phyloP scores from a whole-genome alignment of 2,329 filamentous ascomycete species.

The Ampelomyces quisqualis region DNA sequence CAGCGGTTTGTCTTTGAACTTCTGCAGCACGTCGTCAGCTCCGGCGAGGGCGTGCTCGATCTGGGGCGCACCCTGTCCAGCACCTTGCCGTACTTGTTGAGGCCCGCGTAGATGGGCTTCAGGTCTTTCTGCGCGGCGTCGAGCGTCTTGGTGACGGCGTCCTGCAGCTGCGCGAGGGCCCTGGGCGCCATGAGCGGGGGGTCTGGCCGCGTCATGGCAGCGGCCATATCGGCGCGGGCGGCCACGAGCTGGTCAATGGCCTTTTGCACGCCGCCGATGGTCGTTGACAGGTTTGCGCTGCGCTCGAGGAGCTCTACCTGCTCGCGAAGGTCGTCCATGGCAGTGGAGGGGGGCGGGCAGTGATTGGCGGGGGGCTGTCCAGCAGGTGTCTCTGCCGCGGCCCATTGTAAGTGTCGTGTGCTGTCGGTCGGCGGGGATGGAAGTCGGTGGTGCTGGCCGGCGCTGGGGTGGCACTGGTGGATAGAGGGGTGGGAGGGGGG shows the following conservation, averaged over 20 bases:
- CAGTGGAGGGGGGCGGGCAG: conserved; percentile 9
- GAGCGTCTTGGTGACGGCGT: conserved; percentile 77
- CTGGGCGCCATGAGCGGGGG: conserved; percentile 70
- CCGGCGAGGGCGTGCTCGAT: background rate
- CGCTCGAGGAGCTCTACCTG: conserved; percentile 73
- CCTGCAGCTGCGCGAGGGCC: conserved; percentile 80
- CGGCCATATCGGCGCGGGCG: conserved; percentile 71
- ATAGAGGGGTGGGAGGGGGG: no score
- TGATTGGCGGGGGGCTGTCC: conserved; percentile 16
- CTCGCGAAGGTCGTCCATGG: conserved; percentile 67
- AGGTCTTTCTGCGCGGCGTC: conserved; percentile 78
- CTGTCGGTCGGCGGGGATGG: conserved; percentile 9
- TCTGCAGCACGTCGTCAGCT: conserved; percentile 43
- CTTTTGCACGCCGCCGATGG: conserved; percentile 76
- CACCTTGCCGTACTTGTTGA: conserved; percentile 81
- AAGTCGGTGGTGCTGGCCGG: background rate
- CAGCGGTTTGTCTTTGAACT: conserved; percentile 63
- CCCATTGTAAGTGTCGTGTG: conserved; percentile 30
- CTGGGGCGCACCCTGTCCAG: conserved; percentile 68
- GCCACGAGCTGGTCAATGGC: conserved; percentile 75
- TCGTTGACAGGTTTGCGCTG: conserved; percentile 67
- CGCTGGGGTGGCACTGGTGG: conserved; percentile 6
- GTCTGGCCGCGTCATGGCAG: conserved; percentile 54
- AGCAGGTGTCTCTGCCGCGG: conserved; percentile 17
- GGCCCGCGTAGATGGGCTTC: conserved; percentile 77